Evolutionary conservation across 2,329 filamentous ascomycete genomes (phyloP), one percentile per base, ranked within the genome.

Genomic region (Hypoxylon sp.): DNA sequence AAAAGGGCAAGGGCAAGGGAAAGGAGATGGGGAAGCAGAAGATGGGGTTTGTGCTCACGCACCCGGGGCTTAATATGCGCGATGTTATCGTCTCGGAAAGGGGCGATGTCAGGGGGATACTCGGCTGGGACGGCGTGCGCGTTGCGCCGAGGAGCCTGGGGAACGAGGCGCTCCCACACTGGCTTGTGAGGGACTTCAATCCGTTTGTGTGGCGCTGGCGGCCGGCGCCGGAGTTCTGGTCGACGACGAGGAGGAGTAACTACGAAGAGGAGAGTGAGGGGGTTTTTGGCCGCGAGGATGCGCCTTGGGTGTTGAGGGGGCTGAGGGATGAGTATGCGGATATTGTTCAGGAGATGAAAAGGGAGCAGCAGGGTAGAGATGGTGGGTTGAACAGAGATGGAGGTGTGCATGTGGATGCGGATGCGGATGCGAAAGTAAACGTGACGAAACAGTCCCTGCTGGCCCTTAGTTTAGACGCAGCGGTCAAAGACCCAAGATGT

Each of bases 151-250:
- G 64, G 46, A 73, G 73, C 6, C 23, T 72, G 5, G 74, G 75
- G 6, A 72, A 73, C 49, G 71, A 75, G 68, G 65, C 69, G 5
- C 50, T 74, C 9, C 74, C 74, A 13, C 63, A 61, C 30, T 76
- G 74, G 74, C 72, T 75, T 14, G 65, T 73, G 2, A 63, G 74
- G 17, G 75, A 76, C 36, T 72, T 73, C 41, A 70, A 75, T 50
- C 72, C 73, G 5, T 73, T 72, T 34, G 43, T 67, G 19, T 74
- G 70, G 60, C 57, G 65, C 32, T 75, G 74, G 74, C 28, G 19
- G 25, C 73, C 72, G 30, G 38, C 64, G 14, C 28, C 58, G 17
- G 67, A 70, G 2, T 53, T 64, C 17, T 68, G 71, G 70, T 53
- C 46, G 32, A 38, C n/a, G 9, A 57, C 46, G 32, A 38, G 19